Base-by-base conservation (phyloP, 2,329 filamentous ascomycete species). In the Talaromyces piceae region DNA sequence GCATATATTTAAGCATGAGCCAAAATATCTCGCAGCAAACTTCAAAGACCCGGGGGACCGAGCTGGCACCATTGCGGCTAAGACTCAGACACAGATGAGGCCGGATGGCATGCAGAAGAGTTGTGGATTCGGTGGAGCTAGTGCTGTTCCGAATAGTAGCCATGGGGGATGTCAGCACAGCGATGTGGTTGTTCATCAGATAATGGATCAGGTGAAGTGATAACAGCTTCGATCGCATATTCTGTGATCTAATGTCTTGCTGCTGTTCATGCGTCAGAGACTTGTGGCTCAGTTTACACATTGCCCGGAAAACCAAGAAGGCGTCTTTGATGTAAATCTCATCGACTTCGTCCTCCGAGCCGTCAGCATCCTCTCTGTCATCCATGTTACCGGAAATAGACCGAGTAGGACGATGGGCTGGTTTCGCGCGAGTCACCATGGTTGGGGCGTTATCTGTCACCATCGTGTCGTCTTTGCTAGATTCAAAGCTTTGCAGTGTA, bases 1-100 rank as follows among this genome's bases (percentile, higher is more conserved):
- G 83, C 82, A 98, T 87, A 61, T 89, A 86, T 67, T 94, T 95
- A 41, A 96, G 73, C 85, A 96, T 95, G 52, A 97, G 77, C 90
- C 91, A 98, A 67, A 98, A 98, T 26, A 97, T 95, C 67, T 98
- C 93, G 61, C 88, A 91, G 67, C 88, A 91, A 39, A 97, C 89
- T 64, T 97, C 91, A 63, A 97, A 98, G 0, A 98, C 90, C 58
- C 82, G 82, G 57, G 89, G 87, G 41, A 95, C 87, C 4, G 91
- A 91, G 71, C 91, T 97, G 12, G 93, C 88, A 16, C 91, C 94
- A 65, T 98, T 98, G 48, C 91, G 83, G 50, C 91, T 96, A 59
- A 98, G 82, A 69, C 90, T 95, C 37, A 98, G 79, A 69, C 93
- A 97, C 25, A 98, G 79, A 66, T 98, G 96, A 65, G 95, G 95